A percentile compares a stretch with the other conserved stretches of the same genome.
phyloP scores from a whole-genome alignment of 192 early-diverging fungal genomes.

The Entomortierella lignicola region DNA sequence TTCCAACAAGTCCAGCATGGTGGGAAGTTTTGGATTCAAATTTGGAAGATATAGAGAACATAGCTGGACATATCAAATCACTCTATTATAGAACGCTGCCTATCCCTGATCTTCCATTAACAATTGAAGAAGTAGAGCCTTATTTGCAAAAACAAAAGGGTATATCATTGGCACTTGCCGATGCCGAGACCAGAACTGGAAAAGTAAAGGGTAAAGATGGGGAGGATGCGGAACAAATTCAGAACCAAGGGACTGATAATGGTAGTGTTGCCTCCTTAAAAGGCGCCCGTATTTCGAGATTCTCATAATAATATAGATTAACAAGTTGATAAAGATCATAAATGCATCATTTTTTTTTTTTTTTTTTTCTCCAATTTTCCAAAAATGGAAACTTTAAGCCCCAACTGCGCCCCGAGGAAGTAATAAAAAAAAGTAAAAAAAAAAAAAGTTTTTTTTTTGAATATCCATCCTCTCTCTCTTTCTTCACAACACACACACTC shows the following conservation, averaged over 20 bases:
- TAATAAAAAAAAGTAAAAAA: too few species aligned
- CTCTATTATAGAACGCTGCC: constrained; percentile 66
- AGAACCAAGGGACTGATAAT: background rate
- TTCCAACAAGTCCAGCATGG: constrained; percentile 86
- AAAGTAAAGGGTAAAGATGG: background rate
- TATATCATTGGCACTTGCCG: background rate
- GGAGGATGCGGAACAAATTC: background rate
- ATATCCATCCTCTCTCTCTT: background rate
- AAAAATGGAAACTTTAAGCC: background rate
- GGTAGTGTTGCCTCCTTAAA: background rate
- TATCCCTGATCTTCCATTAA: constrained; percentile 66
- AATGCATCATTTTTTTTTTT: background rate
- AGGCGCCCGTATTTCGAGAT: background rate
- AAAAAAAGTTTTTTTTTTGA: background rate
- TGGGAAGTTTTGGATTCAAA: constrained; percentile 87
- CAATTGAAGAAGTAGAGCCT: constrained; percentile 62
- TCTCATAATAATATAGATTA: background rate
- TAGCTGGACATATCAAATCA: constrained; percentile 70
- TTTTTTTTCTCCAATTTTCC: too few species aligned
- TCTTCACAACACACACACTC: background rate
- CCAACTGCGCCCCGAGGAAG: constrained; percentile 1
- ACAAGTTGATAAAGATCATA: background rate
- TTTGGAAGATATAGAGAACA: constrained; percentile 72
- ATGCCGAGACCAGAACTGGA: background rate
- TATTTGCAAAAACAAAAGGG: constrained; percentile 29